Base-by-base conservation (phyloP, 495 filamentous ascomycete species). In the Cercophora sp. region DNA sequence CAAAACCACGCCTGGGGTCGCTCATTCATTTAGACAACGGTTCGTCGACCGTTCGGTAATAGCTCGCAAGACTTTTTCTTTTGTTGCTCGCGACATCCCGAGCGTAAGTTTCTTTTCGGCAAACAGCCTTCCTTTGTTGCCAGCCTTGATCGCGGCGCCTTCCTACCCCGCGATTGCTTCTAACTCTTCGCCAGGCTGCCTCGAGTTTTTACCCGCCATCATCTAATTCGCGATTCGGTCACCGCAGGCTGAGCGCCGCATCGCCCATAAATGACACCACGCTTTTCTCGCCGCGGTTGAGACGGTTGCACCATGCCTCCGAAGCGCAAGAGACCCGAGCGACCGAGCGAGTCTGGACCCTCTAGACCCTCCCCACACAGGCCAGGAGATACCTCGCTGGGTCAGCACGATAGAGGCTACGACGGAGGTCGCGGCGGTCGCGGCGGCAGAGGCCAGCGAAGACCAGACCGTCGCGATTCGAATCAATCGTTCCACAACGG, bases 281-380 rank as follows among this genome's bases (percentile, higher is more conserved):
- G 20, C 45, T 26, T 49, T 29, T 37, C 41, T 42, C 48, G 9
- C 52, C 27, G 36, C 40, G 26, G 29, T 44, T 59, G 41, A 52
- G 56, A 57, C 46, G 46, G 31, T 36, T 35, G 46, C 61, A 74
- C 50, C 52, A 78, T 78, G 75, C 68, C 70, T 64, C 71, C 67
- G 37, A 80, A 80, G 70, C 69, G 79, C 54, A 81, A 80, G 70
- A 73, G 78, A 66, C 68, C 67, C 56, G 77, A 79, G 16, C 66
- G 67, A 20, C 65, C 66, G 23, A 64, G 63, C 42, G 79, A 81
- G 31, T 55, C 55, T 50, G 72, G 69, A 41, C 58, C 66, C 23
- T 69, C 65, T 37, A 69, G 79, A 48, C 75, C 78, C 9, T 68
- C 79, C 20, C 79, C 79, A 24, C 73, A 81, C 66, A 71, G 77